Base-by-base conservation (phyloP, 306 rosid species). In the Trifolium repens region DNA sequence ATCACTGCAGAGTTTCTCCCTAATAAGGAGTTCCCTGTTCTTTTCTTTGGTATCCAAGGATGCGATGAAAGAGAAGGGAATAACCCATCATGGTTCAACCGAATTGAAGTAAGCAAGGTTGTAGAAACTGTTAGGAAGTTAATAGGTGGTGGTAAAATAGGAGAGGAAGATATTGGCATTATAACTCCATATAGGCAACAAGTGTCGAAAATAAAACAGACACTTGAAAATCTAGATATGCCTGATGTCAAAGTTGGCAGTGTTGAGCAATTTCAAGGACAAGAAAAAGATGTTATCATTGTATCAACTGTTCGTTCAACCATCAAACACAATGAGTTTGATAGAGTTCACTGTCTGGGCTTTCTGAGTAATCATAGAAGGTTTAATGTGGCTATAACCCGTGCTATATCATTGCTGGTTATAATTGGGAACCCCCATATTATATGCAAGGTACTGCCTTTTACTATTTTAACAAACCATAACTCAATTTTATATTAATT, bases 21-120 rank as follows among this genome's bases (percentile, higher is more conserved):
- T 9, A 84, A 84, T 77, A 85, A 79, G 81, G 92, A 90, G 53
- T 94, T 87, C 30, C 97, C 99, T 22, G 76, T 92, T 88, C 89
- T 87, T 81, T 94, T 94, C 85, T 76, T 82, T 77, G 99, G 99
- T 62, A 92, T 94, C 85, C 97, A 94, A 88, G 99, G 99, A 47
- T 90, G 93, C 19, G 99, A 94, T 80, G 99, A 94, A 86, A 88
- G 99, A 76, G 97, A 94, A 83, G 99, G 97, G 64, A 89, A 82
- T 72, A 94, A 94, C 74, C 99, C 99, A 13, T 94, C 99, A n/a
- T 94, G 97, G 99, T 94, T 94, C 81, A 94, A 94, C 81, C 82
- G 99, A 78, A 81, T 89, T 4, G 97, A 94, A 85, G 97, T 82
- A 27, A 92, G 97, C 76, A 94, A 92, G 84, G 97, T 90, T 54